Percentiles rank a stretch among this genome's conserved stretches.
Evolutionary conservation across 176 grass and related monocot genomes (phyloP).

Genomic region (Themeda triandra): DNA sequence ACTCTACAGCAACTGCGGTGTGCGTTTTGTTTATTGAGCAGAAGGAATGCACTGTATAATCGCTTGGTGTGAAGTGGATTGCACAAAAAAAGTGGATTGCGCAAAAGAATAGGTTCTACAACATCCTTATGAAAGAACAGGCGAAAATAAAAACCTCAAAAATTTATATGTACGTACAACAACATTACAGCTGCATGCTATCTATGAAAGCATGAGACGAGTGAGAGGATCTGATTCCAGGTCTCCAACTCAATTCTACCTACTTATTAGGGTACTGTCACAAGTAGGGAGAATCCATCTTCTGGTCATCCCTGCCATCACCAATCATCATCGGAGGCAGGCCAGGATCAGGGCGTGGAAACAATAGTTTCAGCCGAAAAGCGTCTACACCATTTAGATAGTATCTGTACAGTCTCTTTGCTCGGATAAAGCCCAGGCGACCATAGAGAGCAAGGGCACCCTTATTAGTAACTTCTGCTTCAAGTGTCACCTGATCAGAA

Average conservation of each 20-base stretch:
- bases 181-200: not conserved
- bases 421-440: slow-evolving; percentile 86
- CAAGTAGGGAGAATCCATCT: slow-evolving; percentile 53
- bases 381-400: slow-evolving; percentile 95
- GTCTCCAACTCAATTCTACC: not conserved
- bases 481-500: slow-evolving; percentile 75
- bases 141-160: not conserved
- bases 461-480: slow-evolving; percentile 96
- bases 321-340: slow-evolving; percentile 22
- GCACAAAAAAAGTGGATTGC: not conserved
- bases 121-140: not conserved
- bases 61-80: not conserved
- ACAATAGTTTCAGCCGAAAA: slow-evolving; percentile 85
- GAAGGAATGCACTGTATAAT: not conserved
- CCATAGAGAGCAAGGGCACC: slow-evolving; percentile 87
- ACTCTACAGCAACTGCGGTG: not conserved
- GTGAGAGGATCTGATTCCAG: not conserved
- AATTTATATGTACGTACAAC: not conserved
- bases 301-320: slow-evolving; percentile 30
- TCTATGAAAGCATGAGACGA: not conserved
- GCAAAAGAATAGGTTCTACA: too few relatives aligned
- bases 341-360: slow-evolving; percentile 50
- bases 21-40: not conserved
- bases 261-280: slow-evolving; percentile 9
- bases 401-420: slow-evolving; percentile 91